These are phyloP conservation scores for Torulaspora microellipsoides DNA, from an alignment of 805 yeast genomes.

Conservation along the genomic window DNA sequence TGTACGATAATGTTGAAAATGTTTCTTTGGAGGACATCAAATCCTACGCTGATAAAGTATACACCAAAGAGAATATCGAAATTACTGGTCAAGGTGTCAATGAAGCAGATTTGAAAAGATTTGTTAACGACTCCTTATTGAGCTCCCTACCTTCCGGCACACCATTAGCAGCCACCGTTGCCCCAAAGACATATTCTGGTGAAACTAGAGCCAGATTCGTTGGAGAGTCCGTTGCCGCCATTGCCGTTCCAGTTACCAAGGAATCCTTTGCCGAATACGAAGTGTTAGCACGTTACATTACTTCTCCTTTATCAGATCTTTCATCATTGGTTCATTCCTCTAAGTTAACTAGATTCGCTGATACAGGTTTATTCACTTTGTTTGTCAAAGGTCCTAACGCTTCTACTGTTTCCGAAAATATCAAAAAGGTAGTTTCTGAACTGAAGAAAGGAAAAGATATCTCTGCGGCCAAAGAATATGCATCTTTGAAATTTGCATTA, in stretches of 20 bases:
- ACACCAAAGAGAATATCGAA: conserved; percentile 65
- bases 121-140: conserved; percentile 62
- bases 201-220: conserved; percentile 63
- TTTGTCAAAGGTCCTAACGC: conserved; percentile 58
- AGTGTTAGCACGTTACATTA: conserved; percentile 63
- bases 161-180: conserved; percentile 38
- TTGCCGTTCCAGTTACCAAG: conserved; percentile 73
- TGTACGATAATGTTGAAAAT: conserved; percentile 60
- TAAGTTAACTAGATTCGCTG: conserved; percentile 59
- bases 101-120: conserved; percentile 61
- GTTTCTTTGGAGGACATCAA: conserved; percentile 61
- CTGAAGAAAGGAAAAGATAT: conserved; percentile 52
- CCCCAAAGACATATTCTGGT: conserved; percentile 52
- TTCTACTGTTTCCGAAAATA: conserved; percentile 52
- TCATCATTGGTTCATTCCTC: conserved; percentile 51
- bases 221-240: conserved; percentile 66
- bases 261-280: conserved; percentile 62
- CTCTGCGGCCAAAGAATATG: conserved; percentile 54
- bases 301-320: conserved; percentile 52
- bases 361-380: conserved; percentile 76
- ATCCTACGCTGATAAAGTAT: conserved; percentile 60
- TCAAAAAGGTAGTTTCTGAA: conserved; percentile 52
- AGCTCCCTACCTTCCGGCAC: conserved; percentile 57
- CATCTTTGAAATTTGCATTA: conserved; percentile 42
- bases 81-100: conserved; percentile 71